Percentiles rank a stretch among this genome's conserved stretches.
Evolutionary conservation across 306 rosid species (phyloP).

Genomic region (Arachis hypogaea): DNA sequence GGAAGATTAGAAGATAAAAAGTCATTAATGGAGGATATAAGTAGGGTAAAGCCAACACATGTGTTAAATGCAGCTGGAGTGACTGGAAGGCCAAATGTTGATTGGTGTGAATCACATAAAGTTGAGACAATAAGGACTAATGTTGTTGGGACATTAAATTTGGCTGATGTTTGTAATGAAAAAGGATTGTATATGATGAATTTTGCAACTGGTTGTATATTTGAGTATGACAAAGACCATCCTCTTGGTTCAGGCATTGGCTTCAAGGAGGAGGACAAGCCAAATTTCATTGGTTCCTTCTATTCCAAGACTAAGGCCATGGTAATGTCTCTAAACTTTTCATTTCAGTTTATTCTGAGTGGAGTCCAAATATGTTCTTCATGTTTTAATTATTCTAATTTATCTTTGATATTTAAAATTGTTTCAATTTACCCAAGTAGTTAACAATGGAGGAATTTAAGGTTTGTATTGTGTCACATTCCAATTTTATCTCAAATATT

Average conservation of each 20-base stretch:
- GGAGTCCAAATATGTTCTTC: no score
- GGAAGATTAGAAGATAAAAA: constrained; percentile 66
- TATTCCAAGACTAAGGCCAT: constrained; percentile 77
- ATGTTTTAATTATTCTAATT: no score
- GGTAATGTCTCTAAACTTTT: constrained; percentile 46
- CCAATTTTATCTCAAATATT: no score
- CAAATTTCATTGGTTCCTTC: constrained; percentile 70
- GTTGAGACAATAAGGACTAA: constrained; percentile 67
- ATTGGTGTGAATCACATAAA: constrained; percentile 78
- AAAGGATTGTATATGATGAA: constrained; percentile 58
- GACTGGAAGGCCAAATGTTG: constrained; percentile 79
- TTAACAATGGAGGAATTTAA: no score
- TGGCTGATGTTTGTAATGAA: constrained; percentile 75
- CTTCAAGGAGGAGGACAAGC: constrained; percentile 74
- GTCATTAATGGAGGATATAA: constrained; percentile 62
- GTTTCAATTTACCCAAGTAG: no score
- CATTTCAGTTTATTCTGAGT: neutral
- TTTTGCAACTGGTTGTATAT: constrained; percentile 82
- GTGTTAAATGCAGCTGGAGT: constrained; percentile 77
- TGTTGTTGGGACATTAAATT: constrained; percentile 61
- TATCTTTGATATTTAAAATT: no score
- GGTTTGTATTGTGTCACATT: no score
- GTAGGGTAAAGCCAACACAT: constrained; percentile 59
- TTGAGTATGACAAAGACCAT: constrained; percentile 67
- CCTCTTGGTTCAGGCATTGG: constrained; percentile 65